These are phyloP conservation scores for Sporothrix curviconia DNA, from an alignment of 2,329 filamentous ascomycete species.

Conservation along the genomic window DNA sequence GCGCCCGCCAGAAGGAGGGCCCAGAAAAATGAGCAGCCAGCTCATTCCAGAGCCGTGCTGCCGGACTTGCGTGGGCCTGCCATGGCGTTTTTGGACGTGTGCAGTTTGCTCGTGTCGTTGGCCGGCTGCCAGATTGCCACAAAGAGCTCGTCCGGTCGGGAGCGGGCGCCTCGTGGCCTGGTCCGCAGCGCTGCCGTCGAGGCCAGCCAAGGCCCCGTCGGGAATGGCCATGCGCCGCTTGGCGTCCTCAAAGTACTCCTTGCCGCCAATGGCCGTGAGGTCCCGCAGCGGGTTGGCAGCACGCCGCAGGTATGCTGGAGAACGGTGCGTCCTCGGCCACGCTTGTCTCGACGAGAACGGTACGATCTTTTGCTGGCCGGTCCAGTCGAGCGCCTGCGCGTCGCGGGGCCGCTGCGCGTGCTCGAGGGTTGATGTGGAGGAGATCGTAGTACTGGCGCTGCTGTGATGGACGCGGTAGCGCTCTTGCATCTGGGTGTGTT, in stretches of 20 bases:
- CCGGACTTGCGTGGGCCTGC: too few species aligned
- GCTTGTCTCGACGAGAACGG: slow-evolving; percentile 35
- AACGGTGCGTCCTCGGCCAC: slow-evolving; percentile 30
- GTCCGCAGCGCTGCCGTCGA: slow-evolving; percentile 3
- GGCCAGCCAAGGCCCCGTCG: background rate
- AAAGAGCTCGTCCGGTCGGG: slow-evolving; percentile 11
- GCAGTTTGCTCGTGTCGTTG: background rate
- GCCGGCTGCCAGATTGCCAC: slow-evolving; percentile 4
- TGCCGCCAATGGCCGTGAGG: background rate
- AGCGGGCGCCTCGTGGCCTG: background rate
- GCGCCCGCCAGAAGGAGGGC: too few species aligned
- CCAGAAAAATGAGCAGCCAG: too few species aligned
- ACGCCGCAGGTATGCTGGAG: slow-evolving; percentile 41
- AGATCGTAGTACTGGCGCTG: slow-evolving; percentile 20
- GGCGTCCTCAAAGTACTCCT: background rate
- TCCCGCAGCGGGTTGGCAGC: background rate
- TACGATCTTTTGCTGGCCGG: slow-evolving; percentile 34
- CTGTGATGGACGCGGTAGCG: background rate
- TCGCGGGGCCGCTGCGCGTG: slow-evolving; percentile 23
- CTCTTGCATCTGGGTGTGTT: too few species aligned
- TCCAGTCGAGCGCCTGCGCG: slow-evolving; percentile 23
- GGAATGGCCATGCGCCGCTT: slow-evolving; percentile 1
- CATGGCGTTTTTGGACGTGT: background rate
- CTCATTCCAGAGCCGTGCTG: too few species aligned
- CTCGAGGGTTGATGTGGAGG: slow-evolving; percentile 29